Conservation (phyloP, 73 alveolate species). For the Uronychia setigera region DNA sequence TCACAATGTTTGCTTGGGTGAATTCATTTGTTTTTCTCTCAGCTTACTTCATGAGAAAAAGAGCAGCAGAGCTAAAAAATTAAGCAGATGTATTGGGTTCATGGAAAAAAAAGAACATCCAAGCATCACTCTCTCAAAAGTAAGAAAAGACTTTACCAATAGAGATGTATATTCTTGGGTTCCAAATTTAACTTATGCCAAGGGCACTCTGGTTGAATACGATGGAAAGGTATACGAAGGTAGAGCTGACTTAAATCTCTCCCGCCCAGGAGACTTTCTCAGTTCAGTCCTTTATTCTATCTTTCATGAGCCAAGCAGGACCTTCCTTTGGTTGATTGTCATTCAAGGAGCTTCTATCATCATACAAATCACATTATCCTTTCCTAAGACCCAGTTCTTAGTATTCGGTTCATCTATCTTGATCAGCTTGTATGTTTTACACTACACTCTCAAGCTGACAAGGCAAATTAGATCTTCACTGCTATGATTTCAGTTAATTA, state of each 20-base stretch:
- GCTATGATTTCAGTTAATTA: too few relatives aligned
- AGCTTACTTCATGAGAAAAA: not conserved
- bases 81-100: slow-evolving; percentile 10
- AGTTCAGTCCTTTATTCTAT: too few relatives aligned
- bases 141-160: not conserved
- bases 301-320: too few relatives aligned
- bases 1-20: slow-evolving; percentile 31
- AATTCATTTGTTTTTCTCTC: slow-evolving; percentile 22
- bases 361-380: too few relatives aligned
- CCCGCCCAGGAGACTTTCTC: slow-evolving; percentile 2
- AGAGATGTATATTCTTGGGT: not conserved
- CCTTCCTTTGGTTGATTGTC: too few relatives aligned
- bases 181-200: not conserved
- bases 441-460: too few relatives aligned
- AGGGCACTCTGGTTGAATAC: not conserved
- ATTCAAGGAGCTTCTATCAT: too few relatives aligned
- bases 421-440: too few relatives aligned
- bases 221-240: not conserved
- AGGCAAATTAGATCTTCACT: too few relatives aligned
- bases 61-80: slow-evolving; percentile 6
- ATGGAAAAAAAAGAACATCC: slow-evolving; percentile 5
- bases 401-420: too few relatives aligned
- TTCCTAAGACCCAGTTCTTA: too few relatives aligned
- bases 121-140: not conserved
- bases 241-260: not conserved